Base-by-base conservation (phyloP, 371 early-diverging fungal species). In the Capillidium rhysosporum region DNA sequence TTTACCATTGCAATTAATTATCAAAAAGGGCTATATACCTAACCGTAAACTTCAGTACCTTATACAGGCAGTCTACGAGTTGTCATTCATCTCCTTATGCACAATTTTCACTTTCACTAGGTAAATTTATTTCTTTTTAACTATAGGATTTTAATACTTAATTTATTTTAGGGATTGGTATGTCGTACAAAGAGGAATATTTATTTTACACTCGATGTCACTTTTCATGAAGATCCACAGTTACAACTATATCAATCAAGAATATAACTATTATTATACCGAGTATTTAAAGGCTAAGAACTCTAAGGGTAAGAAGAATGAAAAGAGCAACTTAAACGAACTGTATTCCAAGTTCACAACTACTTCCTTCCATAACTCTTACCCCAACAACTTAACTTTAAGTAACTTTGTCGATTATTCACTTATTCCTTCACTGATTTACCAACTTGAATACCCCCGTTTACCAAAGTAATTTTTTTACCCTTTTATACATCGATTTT, bases 221-320 rank as follows among this genome's bases (percentile, higher is more conserved):
- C 89, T 91, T 82, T 70, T 91, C 66, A 87, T 92, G 90, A 95
- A 95, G 61, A 77, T 85, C 67, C 89, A 92, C 60, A 90, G 92
- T 12, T 94, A 94, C 58, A 76, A 76, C 5, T 65, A 72, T 34
- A 66, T 75, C 49, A 91, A 89, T 62, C 77, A 76, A 1, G 81
- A 81, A 25, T 65, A 81, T 14, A 73, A 79, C 1, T 46, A 49
- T 7, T 23, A 41, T 12, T 61, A 59, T 46, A 57, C 56, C 9
- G 26, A 40, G 10, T 41, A 63, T 26, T 55, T 64, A 48, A 61
- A 61, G 55, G 61, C 64, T 20, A 62, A 62, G 20, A 54, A 40
- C 39, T 55, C 55, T 41, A 57, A 56, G 5, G 14, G 34, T 34
- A 34, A 34, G 34, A 34, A 34, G 34, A 34, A 12, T 12, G 34